phyloP scores from a whole-genome alignment of 345 rosid species.

The Erodium maritimum region DNA sequence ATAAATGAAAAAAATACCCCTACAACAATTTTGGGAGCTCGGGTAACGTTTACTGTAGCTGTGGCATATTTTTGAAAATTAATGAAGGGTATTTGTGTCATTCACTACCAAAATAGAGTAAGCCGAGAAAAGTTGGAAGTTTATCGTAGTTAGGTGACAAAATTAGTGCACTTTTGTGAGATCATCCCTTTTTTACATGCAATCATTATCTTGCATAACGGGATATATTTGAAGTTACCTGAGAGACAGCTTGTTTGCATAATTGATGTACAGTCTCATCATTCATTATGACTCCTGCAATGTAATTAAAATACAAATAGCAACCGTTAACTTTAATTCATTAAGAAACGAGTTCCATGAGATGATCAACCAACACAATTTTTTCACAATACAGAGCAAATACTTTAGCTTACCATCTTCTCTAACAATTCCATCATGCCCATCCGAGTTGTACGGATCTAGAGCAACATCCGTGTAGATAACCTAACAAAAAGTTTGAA shows the following conservation, averaged over 20 bases:
- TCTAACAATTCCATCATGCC: constrained; percentile 88
- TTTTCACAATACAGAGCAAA: background rate
- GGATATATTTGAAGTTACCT: constrained; percentile 27
- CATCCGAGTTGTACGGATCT: constrained; percentile 79
- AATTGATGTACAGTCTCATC: constrained; percentile 91
- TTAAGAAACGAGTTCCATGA: background rate
- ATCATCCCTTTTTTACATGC: background rate
- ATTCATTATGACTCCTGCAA: constrained; percentile 75
- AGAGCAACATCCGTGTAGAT: constrained; percentile 87
- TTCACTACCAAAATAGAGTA: no score
- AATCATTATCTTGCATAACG: constrained; percentile 1
- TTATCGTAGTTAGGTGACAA: no score
- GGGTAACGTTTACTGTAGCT: no score
- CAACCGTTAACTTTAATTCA: background rate
- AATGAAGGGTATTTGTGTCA: no score
- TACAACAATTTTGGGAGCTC: no score
- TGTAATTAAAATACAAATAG: constrained; percentile 1
- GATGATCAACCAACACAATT: no score
- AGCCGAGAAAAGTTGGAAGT: no score
- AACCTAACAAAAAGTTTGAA: constrained; percentile 31
- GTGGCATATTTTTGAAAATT: no score
- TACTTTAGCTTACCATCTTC: constrained; percentile 54
- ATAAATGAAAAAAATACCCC: no score
- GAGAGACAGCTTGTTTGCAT: constrained; percentile 83
- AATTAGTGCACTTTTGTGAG: no score